Evolutionary conservation across 169 alveolate species (phyloP).

Genomic region (Perkinsus olseni): DNA sequence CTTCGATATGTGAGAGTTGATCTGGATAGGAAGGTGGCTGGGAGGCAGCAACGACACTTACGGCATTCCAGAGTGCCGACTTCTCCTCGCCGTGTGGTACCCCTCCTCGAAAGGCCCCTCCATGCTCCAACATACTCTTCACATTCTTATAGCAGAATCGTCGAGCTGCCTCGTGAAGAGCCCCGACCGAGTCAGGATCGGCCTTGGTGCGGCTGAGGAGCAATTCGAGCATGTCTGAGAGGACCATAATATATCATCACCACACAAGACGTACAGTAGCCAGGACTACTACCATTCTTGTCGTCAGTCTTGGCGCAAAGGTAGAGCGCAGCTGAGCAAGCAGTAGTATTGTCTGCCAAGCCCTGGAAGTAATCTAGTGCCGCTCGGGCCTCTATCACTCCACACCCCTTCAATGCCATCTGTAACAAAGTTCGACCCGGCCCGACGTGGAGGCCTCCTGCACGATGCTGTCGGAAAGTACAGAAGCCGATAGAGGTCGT

Average conservation of each 20-base stretch:
- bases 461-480: background rate
- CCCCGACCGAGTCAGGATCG: background rate
- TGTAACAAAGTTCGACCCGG: background rate
- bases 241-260: no score
- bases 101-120: background rate
- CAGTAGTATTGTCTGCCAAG: background rate
- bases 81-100: background rate
- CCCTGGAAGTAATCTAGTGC: background rate
- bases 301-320: background rate
- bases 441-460: background rate
- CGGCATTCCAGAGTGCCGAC: background rate
- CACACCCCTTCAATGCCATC: background rate
- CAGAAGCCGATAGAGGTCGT: background rate
- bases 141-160: background rate
- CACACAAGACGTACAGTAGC: background rate
- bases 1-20: background rate
- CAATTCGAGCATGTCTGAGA: background rate
- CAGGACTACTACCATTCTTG: background rate
- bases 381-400: background rate
- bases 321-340: background rate
- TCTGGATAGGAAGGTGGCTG: background rate
- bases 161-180: background rate
- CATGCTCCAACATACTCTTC: background rate
- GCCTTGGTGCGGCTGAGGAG: background rate
- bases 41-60: background rate